Evolutionary conservation across 129 eudicot genomes (phyloP), one percentile per base, ranked within the genome.

Genomic region (Flaveria ramosissima): DNA sequence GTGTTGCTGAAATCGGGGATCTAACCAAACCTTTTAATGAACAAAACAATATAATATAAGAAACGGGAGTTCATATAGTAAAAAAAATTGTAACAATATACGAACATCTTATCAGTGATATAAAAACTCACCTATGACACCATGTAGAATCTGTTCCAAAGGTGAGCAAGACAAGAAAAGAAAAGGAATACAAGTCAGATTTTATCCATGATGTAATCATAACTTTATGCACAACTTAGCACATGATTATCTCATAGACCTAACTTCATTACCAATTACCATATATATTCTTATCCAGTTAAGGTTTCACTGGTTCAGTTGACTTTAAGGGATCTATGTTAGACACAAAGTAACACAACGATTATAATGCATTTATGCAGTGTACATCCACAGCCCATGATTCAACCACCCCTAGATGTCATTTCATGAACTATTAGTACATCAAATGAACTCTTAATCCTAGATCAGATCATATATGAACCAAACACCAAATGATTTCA

Each of bases 1-100:
- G 84, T 32, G 92, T 94, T 56, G 99, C 97, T 70, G 93, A 68
- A 19, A 94, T 81, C 41, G 97, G 99, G 70, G 99, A 91, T 74
- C 99, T 86, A 53, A 94, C 99, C 88, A 91, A 86, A 72, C 96
- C 96, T 90, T 79, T 78, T 43, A 17, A 77, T 20, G 50, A 71
- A 56, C 75, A 78, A 36, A 4, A 36, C 7, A 36, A 36, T 5
- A 36, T 36, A 36, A 36, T 4, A 4, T 36, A 36, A 36, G 41
- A 36, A 80, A 62, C 41, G 6, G 1, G 24, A 17, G 48, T 19
- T 26, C 50, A 41, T 43, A 17, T 2, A 67, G 51, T 3, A n/a
- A n/a, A 46, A 47, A 45, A 68, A 47, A 68, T 36, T 71, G 53
- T 72, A 56, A n/a, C 32, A 67, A 68, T 17, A 4, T 24, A 45